Percentiles rank a stretch among this genome's conserved stretches.
phyloP scores from a whole-genome alignment of 352 stramenopile genomes.

The Phytophthora macrochlamydospora region DNA sequence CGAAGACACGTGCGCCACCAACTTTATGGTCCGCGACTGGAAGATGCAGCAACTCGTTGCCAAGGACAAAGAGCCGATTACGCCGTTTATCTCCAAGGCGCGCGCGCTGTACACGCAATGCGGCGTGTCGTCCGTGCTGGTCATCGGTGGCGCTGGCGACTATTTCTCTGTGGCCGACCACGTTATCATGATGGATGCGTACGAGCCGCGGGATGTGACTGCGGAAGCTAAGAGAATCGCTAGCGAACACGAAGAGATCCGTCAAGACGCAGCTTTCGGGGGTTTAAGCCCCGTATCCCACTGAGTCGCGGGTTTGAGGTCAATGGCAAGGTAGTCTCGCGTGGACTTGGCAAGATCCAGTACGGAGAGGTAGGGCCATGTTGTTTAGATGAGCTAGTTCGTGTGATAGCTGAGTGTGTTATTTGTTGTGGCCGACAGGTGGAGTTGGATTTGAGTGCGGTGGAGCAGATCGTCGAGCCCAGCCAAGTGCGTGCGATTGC shows the following conservation, averaged over 20 bases:
- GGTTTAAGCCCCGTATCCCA: constrained; percentile 59
- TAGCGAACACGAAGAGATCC: constrained; percentile 55
- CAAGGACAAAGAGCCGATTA: constrained; percentile 97
- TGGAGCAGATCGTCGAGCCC: constrained; percentile 91
- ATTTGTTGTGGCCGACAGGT: constrained; percentile 33
- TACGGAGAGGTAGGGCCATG: constrained; percentile 73
- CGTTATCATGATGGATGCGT: constrained; percentile 97
- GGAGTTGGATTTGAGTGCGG: constrained; percentile 81
- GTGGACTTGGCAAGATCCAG: constrained; percentile 77
- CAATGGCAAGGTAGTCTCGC: constrained; percentile 79
- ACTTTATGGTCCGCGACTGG: constrained; percentile 98
- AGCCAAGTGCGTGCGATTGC: constrained; percentile 88
- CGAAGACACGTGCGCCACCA: constrained; percentile 97
- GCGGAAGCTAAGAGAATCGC: constrained; percentile 92
- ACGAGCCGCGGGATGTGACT: constrained; percentile 93
- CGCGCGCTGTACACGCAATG: constrained; percentile 88
- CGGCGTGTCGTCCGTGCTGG: constrained; percentile 93
- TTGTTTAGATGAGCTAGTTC: neutral
- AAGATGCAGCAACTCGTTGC: constrained; percentile 97
- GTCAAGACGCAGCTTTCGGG: constrained; percentile 57
- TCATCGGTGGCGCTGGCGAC: constrained; percentile 96
- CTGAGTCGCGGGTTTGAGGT: constrained; percentile 59
- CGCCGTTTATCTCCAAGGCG: constrained; percentile 96
- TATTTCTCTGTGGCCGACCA: constrained; percentile 97
- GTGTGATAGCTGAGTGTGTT: constrained; percentile 7